Conservation (phyloP, 2,329 filamentous ascomycete genomes). For the Aureobasidium namibiae region DNA sequence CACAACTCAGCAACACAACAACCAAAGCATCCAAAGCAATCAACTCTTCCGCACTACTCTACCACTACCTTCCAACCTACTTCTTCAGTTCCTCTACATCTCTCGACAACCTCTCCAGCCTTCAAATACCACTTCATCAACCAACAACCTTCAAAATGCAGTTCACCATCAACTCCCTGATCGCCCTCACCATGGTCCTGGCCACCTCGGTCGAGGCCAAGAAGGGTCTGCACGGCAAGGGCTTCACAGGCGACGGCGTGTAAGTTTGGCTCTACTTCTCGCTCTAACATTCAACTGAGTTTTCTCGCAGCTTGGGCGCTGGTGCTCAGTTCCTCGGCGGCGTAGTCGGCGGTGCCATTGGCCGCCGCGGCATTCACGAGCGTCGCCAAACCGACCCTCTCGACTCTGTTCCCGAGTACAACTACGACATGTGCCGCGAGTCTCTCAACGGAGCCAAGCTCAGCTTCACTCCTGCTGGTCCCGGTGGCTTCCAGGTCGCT, state of each 20-base stretch:
- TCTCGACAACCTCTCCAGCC: not conserved
- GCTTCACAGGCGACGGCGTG: constrained; percentile 4
- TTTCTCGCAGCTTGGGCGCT: not conserved
- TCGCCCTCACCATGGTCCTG: not conserved
- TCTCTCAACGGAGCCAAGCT: not conserved
- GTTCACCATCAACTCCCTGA: not conserved
- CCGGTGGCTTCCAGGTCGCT: constrained; percentile 8
- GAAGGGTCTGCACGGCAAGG: constrained; percentile 2
- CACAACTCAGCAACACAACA: not conserved
- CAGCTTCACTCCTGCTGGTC: not conserved
- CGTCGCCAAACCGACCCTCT: not conserved
- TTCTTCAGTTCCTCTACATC: not conserved
- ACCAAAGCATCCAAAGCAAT: not conserved
- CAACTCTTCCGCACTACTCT: not conserved
- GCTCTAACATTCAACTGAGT: too few species aligned
- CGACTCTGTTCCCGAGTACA: not conserved
- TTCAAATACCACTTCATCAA: not conserved
- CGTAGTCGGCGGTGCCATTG: not conserved
- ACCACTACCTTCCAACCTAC: not conserved
- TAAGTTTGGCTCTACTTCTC: too few species aligned
- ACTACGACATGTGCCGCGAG: constrained; percentile 6
- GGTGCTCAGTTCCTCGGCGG: not conserved
- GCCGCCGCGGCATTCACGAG: not conserved
- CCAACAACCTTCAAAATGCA: not conserved
- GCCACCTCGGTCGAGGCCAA: not conserved